A percentile compares a stretch with the other conserved stretches of the same genome.
Evolutionary conservation across 2,329 filamentous ascomycete species (phyloP).

Genomic region (Aspergillus uvarum): DNA sequence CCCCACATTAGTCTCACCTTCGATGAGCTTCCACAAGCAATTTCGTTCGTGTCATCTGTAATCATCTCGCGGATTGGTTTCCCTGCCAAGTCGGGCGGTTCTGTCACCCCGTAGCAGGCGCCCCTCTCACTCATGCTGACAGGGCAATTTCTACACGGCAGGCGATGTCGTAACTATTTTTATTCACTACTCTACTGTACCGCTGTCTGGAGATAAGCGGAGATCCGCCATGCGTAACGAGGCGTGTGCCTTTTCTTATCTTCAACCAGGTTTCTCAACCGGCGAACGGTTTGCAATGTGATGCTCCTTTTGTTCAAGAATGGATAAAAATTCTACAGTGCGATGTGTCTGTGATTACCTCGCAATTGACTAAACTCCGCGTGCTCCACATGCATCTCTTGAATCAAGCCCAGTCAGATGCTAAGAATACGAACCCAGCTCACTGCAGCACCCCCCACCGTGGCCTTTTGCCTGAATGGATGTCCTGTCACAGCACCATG

Average conservation of each 20-base stretch:
- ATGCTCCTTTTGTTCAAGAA: not conserved
- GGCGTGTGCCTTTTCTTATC: not conserved
- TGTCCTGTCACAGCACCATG: not conserved
- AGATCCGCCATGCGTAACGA: not conserved
- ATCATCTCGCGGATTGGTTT: not conserved
- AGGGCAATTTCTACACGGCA: no score
- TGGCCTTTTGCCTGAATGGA: not conserved
- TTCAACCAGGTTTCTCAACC: not conserved
- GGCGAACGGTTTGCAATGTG: not conserved
- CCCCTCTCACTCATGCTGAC: not conserved
- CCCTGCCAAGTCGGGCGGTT: not conserved
- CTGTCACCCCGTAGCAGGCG: slow-evolving; percentile 7
- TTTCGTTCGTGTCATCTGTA: not conserved
- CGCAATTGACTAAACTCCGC: not conserved
- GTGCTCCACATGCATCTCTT: not conserved
- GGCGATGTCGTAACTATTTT: no score
- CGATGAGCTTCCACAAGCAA: slow-evolving; percentile 12
- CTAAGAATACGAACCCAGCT: slow-evolving; percentile 3
- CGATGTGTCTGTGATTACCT: not conserved
- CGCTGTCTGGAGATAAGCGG: not conserved
- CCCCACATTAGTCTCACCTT: not conserved
- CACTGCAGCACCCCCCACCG: not conserved
- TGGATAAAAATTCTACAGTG: not conserved
- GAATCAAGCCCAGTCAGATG: not conserved
- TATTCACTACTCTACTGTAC: not conserved